Base-by-base conservation (phyloP, 139 green algal genomes). In the Coelastrella sp. region DNA sequence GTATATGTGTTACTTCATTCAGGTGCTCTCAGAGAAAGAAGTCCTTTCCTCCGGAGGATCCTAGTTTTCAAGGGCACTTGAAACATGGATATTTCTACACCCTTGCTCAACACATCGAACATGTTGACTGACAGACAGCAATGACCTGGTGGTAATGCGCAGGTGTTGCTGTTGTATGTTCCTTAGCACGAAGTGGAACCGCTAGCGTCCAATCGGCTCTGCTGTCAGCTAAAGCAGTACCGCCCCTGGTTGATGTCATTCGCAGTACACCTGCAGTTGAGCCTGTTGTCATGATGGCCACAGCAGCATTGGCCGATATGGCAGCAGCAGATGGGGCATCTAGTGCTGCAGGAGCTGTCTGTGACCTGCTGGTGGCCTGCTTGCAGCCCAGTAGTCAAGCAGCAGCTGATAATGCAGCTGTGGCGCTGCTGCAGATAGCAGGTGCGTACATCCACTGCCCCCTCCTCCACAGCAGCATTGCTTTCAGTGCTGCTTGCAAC, bases 381-480 rank as follows among this genome's bases (percentile, higher is more conserved):
- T 63, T 87, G 27, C 82, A 87, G 82, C 82, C 82, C 60, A 87
- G 82, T 60, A 87, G 57, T 60, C 61, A 15, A 60, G 61, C 27
- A 27, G 27, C 78, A 63, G 82, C 82, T 49, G 82, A 14, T 19
- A 87, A 78, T 78, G 82, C 82, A 78, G 82, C 82, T 17, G 65
- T 60, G 63, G 82, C 82, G n/a, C 35, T 87, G 58, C 56, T 61
- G n/a, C 8, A 59, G 9, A 78, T 87, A 11, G 61, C 82, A 35
- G 82, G 82, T 87, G n/a, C n/a, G 82, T 20, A 57, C 8, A 12
- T 82, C 25, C 27, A 35, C 9, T 78, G 70, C 35, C 3, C 35
- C 35, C 35, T 49, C 3, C 35, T 49, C 3, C 35, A 49, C 35
- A 49, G 35, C 35, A 49, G 35, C 35, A 49, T 49, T 49, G 35